Conservation (phyloP, 306 rosid genomes). For the Datisca glomerata region DNA sequence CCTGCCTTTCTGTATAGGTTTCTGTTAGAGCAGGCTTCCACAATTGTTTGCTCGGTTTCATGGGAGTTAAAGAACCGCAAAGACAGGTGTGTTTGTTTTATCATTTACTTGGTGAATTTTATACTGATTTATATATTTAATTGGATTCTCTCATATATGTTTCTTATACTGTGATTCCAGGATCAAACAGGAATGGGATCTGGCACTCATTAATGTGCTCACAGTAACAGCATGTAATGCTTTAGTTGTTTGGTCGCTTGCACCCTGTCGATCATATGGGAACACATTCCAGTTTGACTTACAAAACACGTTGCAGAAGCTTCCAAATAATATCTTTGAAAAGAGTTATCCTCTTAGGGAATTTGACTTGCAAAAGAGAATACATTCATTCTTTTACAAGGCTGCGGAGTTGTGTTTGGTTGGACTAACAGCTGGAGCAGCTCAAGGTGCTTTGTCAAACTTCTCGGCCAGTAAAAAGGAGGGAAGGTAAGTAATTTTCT, state of each 20-base stretch:
- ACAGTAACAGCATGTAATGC: constrained; percentile 97
- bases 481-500: constrained; percentile 45
- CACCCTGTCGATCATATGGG: constrained; percentile 96
- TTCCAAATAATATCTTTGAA: constrained; percentile 95
- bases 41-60: constrained; percentile 79
- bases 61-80: constrained; percentile 91
- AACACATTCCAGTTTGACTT: constrained; percentile 84
- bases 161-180: constrained; percentile 29
- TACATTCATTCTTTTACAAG: constrained; percentile 83
- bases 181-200: constrained; percentile 97
- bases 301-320: constrained; percentile 96
- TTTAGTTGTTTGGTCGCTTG: constrained; percentile 94
- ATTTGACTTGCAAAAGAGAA: constrained; percentile 78
- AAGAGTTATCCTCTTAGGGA: constrained; percentile 90
- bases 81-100: constrained; percentile 45
- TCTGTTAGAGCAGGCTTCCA: constrained; percentile 74
- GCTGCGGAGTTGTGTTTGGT: constrained; percentile 99
- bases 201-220: constrained; percentile 86
- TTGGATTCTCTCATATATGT: constrained; percentile 9
- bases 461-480: constrained; percentile 63
- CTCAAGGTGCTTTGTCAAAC: constrained; percentile 72
- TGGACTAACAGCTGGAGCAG: constrained; percentile 84
- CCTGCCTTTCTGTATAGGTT: constrained; percentile 79
- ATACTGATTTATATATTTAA: constrained; percentile 8
- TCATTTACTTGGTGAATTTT: constrained; percentile 7